Evolutionary conservation across 1,139 yeast genomes (phyloP).

Genomic region (Kodamaea ohmeri): DNA sequence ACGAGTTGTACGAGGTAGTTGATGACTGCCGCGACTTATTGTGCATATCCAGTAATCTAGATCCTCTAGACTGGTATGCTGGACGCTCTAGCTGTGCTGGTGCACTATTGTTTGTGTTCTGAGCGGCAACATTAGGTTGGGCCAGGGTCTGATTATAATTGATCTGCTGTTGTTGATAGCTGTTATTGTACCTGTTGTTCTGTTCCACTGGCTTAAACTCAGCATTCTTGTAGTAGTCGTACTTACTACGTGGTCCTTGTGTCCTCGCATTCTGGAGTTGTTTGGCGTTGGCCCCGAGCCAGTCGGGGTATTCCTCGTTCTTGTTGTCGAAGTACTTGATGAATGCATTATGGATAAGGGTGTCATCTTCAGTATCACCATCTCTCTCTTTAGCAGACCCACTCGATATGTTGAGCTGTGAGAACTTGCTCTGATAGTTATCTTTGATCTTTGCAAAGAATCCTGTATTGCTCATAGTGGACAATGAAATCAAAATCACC

Average conservation of each 20-base stretch:
- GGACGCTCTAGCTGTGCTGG: slow-evolving; percentile 12
- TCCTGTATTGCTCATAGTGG: slow-evolving; percentile 13
- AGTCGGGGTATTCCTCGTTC: slow-evolving; percentile 41
- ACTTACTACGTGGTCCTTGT: slow-evolving; percentile 10
- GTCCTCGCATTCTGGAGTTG: slow-evolving; percentile 12
- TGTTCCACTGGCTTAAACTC: slow-evolving; percentile 32
- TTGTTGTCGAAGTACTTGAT: slow-evolving; percentile 37
- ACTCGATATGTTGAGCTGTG: slow-evolving; percentile 31
- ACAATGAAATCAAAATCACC: not conserved
- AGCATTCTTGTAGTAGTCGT: slow-evolving; percentile 13
- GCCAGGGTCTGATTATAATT: slow-evolving; percentile 9
- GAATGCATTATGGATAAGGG: slow-evolving; percentile 46
- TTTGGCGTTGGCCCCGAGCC: slow-evolving; percentile 37
- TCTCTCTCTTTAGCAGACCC: slow-evolving; percentile 34
- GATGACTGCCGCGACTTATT: slow-evolving; percentile 44
- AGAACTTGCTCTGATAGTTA: slow-evolving; percentile 35
- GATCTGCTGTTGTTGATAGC: slow-evolving; percentile 19
- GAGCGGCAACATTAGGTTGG: too few relatives aligned
- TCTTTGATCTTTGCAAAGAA: slow-evolving; percentile 40
- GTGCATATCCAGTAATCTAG: slow-evolving; percentile 43
- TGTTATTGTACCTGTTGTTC: slow-evolving; percentile 22
- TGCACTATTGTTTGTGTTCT: slow-evolving; percentile 5
- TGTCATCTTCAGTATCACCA: slow-evolving; percentile 38
- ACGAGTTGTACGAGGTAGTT: slow-evolving; percentile 28
- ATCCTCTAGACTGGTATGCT: slow-evolving; percentile 33